Evolutionary conservation across 1,139 yeast genomes (phyloP).

Genomic region (Kodamaea alishanica): DNA sequence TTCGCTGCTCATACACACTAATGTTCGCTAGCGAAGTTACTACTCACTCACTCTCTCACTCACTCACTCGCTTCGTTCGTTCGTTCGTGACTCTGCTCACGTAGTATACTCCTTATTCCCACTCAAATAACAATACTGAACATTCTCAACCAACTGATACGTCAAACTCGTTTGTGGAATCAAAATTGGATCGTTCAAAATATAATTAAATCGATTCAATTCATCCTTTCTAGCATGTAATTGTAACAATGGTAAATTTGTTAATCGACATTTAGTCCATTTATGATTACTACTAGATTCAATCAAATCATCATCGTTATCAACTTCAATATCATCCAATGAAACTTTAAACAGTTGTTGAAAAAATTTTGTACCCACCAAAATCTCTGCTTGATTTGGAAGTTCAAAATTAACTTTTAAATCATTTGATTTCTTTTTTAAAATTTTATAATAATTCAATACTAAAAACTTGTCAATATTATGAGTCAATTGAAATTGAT

Average conservation of each 20-base stretch:
- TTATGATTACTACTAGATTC: conserved; percentile 31
- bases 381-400: conserved; percentile 20
- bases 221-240: conserved; percentile 35
- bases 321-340: conserved; percentile 12
- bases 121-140: conserved; percentile 31
- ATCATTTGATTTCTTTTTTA: conserved; percentile 7
- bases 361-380: conserved; percentile 26
- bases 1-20: too few relatives aligned
- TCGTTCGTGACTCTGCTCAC: background rate
- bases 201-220: conserved; percentile 29
- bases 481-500: conserved; percentile 4
- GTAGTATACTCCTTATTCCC: conserved; percentile 26
- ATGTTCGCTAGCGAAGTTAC: too few relatives aligned
- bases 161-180: conserved; percentile 15
- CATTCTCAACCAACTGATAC: conserved; percentile 15
- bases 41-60: too few relatives aligned
- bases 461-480: conserved; percentile 29
- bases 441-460: conserved; percentile 19
- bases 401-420: conserved; percentile 6
- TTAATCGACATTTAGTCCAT: conserved; percentile 39
- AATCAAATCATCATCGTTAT: conserved; percentile 15
- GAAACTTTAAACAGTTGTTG: conserved; percentile 25
- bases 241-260: conserved; percentile 37
- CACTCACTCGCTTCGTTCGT: too few relatives aligned
- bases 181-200: conserved; percentile 13